phyloP scores from a whole-genome alignment of 106 monocot genomes.

The Phalaenopsis aphrodite region DNA sequence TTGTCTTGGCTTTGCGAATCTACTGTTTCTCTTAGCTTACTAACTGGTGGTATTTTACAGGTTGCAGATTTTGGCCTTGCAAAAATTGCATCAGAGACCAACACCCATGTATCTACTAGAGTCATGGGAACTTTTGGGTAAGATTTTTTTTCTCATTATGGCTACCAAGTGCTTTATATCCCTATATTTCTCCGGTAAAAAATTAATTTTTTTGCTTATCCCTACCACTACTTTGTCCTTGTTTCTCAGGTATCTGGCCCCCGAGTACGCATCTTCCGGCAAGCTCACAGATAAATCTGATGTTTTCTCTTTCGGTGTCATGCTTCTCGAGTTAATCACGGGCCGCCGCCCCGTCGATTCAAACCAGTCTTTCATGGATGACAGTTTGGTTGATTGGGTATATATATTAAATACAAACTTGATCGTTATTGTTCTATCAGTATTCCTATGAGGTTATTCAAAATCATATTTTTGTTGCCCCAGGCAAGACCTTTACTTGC shows the following conservation, averaged over 20 bases:
- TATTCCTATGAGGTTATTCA: background rate
- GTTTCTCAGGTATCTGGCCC: slow-evolving; percentile 11
- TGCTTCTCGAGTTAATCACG: slow-evolving; percentile 59
- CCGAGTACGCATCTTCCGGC: slow-evolving; percentile 28
- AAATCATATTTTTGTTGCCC: slow-evolving; percentile 1
- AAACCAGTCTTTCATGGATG: slow-evolving; percentile 38
- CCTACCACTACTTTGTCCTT: slow-evolving; percentile 10
- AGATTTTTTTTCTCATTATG: background rate
- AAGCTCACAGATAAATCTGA: slow-evolving; percentile 26
- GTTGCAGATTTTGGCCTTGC: slow-evolving; percentile 22
- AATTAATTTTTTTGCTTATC: background rate
- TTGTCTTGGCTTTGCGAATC: background rate
- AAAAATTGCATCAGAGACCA: slow-evolving; percentile 14
- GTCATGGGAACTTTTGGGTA: slow-evolving; percentile 16
- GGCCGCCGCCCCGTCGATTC: slow-evolving; percentile 44
- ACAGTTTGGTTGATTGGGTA: slow-evolving; percentile 62
- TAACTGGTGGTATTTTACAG: slow-evolving; percentile 4
- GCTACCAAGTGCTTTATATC: background rate
- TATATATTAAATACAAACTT: background rate
- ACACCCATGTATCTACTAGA: slow-evolving; percentile 13
- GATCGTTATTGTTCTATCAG: background rate
- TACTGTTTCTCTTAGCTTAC: background rate
- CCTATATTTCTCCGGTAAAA: background rate
- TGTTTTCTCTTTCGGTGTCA: slow-evolving; percentile 34
- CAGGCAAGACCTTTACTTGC: slow-evolving; percentile 51